Percentiles rank a stretch among this genome's conserved stretches.
phyloP scores from a whole-genome alignment of 177 flowering plant genomes.

The Vitis hybrid region DNA sequence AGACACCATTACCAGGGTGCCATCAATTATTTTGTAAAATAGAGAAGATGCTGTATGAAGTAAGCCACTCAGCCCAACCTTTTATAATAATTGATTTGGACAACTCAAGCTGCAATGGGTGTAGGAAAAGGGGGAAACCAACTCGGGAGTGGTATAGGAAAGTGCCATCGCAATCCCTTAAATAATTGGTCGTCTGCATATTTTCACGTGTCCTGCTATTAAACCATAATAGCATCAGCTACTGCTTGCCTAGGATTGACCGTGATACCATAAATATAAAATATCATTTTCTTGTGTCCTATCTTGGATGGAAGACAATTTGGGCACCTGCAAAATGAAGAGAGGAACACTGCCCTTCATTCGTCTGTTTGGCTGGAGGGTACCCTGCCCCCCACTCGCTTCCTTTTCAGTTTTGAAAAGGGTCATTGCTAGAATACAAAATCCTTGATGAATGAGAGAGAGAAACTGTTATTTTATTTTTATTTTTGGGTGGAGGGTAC shows the following conservation, averaged over 20 bases:
- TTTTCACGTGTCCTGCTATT: slow-evolving; percentile 47
- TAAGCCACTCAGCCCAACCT: no score
- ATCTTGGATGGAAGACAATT: slow-evolving; percentile 3
- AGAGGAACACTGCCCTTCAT: neutral
- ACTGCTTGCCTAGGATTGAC: slow-evolving; percentile 37
- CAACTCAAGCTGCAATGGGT: no score
- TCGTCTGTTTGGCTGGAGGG: slow-evolving; percentile 5
- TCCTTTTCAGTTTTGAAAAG: slow-evolving; percentile 6
- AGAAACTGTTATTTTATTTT: slow-evolving; percentile 1
- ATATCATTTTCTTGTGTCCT: slow-evolving; percentile 7
- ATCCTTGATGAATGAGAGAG: slow-evolving; percentile 30
- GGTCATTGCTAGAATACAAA: slow-evolving; percentile 20
- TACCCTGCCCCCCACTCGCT: slow-evolving; percentile 8
- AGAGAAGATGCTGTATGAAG: no score
- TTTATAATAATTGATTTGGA: no score
- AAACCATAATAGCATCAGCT: slow-evolving; percentile 12
- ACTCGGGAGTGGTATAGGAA: no score
- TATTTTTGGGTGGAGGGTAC: slow-evolving; percentile 6
- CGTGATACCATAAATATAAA: neutral
- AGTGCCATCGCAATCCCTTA: slow-evolving; percentile 1
- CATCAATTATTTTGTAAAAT: no score
- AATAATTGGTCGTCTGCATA: slow-evolving; percentile 47
- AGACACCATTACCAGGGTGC: no score
- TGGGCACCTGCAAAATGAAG: slow-evolving; percentile 3
- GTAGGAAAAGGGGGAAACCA: no score